Percentiles rank a stretch among this genome's conserved stretches.
Evolutionary conservation across 2,329 filamentous ascomycete genomes (phyloP).

Genomic region (Calonectria honghensis): DNA sequence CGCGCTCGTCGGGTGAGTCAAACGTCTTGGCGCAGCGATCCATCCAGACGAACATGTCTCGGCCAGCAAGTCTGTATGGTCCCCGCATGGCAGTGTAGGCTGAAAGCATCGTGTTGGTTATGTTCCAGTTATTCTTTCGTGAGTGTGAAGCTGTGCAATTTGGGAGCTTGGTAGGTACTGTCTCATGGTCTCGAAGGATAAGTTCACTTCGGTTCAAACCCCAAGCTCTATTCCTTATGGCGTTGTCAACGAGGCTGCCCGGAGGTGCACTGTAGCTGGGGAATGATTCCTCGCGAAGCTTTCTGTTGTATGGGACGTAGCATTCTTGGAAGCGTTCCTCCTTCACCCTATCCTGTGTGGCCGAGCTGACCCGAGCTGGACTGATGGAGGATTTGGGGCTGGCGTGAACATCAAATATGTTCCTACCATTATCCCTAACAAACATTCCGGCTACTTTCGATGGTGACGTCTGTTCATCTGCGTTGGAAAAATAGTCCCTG

Average conservation of each 20-base stretch:
- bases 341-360: neutral
- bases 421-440: neutral
- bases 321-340: neutral
- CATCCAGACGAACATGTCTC: constrained; percentile 56
- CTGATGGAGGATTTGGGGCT: neutral
- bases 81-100: constrained; percentile 61
- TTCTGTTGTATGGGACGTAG: neutral
- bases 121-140: constrained; percentile 44
- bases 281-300: neutral
- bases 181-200: constrained; percentile 30
- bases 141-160: constrained; percentile 32
- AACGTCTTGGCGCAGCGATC: constrained; percentile 36
- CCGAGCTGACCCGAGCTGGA: neutral
- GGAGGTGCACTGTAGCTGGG: neutral
- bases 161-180: neutral
- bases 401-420: no score
- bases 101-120: constrained; percentile 55
- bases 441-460: no score
- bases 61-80: constrained; percentile 47
- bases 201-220: constrained; percentile 33
- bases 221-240: constrained; percentile 31
- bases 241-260: constrained; percentile 36
- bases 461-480: no score
- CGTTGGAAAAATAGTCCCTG: no score
- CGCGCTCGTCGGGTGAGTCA: constrained; percentile 13